These are phyloP conservation scores for Serendipita sp. DNA, from an alignment of 768 basidiomycete genomes.

Conservation along the genomic window DNA sequence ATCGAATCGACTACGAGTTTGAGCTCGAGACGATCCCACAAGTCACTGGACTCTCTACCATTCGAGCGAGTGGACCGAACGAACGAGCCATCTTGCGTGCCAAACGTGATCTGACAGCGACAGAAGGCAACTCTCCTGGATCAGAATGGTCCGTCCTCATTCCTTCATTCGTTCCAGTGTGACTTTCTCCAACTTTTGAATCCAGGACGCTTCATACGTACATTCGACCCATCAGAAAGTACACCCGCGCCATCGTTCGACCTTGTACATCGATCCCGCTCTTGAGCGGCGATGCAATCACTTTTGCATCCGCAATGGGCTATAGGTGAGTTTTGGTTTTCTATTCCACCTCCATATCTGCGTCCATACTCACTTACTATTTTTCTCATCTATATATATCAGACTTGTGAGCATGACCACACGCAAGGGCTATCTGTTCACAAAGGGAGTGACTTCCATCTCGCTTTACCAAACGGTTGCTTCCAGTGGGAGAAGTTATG, in stretches of 20 bases:
- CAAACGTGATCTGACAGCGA: background rate
- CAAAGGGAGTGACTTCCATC: background rate
- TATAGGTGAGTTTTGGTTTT: background rate
- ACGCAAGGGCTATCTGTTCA: background rate
- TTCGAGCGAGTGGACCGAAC: background rate
- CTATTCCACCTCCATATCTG: background rate
- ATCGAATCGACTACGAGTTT: background rate
- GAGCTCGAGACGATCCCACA: background rate
- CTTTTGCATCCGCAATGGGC: background rate
- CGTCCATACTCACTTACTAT: background rate
- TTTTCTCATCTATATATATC: background rate
- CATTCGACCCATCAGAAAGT: background rate
- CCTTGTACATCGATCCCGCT: background rate
- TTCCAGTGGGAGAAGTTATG: background rate
- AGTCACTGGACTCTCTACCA: background rate
- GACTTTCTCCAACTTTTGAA: background rate
- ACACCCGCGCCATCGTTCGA: background rate
- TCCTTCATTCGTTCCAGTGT: background rate
- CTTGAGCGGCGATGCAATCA: background rate
- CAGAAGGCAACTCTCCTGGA: background rate
- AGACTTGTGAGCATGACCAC: background rate
- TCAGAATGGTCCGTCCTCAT: background rate
- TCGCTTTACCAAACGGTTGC: background rate
- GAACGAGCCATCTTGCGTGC: background rate
- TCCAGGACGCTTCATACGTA: constrained; percentile 1